phyloP scores from a whole-genome alignment of 192 early-diverging fungal genomes.

The Coemansia sp. region DNA sequence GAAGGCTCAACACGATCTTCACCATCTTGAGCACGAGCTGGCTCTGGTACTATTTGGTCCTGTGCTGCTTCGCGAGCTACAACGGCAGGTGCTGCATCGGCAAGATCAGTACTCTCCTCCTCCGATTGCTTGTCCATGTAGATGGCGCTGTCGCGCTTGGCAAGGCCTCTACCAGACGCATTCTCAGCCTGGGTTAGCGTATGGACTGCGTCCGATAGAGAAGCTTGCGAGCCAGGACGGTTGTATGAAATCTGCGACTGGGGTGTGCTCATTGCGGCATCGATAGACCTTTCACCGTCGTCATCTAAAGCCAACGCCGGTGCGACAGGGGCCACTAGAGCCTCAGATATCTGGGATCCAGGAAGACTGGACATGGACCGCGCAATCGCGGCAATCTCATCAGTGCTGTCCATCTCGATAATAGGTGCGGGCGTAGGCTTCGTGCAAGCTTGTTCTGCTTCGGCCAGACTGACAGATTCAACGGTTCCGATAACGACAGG shows the following conservation, averaged over 20 bases:
- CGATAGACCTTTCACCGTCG: neutral
- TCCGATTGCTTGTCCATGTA: slow-evolving; percentile 31
- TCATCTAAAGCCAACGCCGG: neutral
- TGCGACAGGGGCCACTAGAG: neutral
- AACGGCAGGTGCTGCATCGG: neutral
- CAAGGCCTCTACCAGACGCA: slow-evolving; percentile 5
- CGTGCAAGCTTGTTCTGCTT: slow-evolving; percentile 13
- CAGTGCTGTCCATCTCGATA: slow-evolving; percentile 4
- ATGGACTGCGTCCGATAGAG: slow-evolving; percentile 10
- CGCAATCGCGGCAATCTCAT: slow-evolving; percentile 10
- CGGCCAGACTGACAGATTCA: slow-evolving; percentile 5
- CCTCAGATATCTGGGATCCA: neutral
- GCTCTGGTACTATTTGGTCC: slow-evolving; percentile 7
- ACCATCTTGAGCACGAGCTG: slow-evolving; percentile 2
- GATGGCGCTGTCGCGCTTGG: slow-evolving; percentile 45
- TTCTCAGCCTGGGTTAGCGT: slow-evolving; percentile 7
- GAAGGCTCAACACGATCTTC: slow-evolving; percentile 3
- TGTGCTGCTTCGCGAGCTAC: neutral
- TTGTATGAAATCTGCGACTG: slow-evolving; percentile 45
- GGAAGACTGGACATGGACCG: slow-evolving; percentile 10
- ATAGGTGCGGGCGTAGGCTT: slow-evolving; percentile 3
- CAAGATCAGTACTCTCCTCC: slow-evolving; percentile 5
- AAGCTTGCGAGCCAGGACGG: slow-evolving; percentile 36
- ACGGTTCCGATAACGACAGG: slow-evolving; percentile 45
- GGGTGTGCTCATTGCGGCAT: slow-evolving; percentile 18